Evolutionary conservation across 163 green algal genomes (phyloP).

Genomic region (Coccomyxa subellipsoidea): DNA sequence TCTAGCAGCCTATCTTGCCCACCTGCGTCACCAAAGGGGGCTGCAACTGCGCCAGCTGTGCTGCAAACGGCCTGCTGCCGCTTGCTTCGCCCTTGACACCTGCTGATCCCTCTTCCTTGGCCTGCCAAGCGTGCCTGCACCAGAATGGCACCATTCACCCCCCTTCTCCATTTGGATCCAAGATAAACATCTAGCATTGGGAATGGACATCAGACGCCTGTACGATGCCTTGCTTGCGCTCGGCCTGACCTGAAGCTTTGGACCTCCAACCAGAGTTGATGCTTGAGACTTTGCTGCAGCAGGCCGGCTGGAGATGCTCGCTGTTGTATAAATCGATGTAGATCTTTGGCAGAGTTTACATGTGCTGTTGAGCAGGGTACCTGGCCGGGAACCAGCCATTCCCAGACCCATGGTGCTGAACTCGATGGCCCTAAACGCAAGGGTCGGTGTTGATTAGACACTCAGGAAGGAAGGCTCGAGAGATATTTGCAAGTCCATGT

Average conservation of each 20-base stretch:
- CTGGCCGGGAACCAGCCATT: background rate
- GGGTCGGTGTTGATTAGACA: too few relatives aligned
- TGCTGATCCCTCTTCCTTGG: background rate
- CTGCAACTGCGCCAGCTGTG: background rate
- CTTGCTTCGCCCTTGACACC: background rate
- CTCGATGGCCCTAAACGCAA: too few relatives aligned
- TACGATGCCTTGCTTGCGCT: too few relatives aligned
- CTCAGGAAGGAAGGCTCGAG: too few relatives aligned
- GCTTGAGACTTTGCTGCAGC: background rate
- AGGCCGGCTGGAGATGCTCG: background rate
- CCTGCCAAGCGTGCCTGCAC: background rate
- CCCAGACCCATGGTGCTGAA: background rate
- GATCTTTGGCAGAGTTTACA: background rate
- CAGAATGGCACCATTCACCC: background rate
- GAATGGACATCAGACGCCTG: too few relatives aligned
- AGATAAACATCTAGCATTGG: too few relatives aligned
- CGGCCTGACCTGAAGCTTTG: background rate
- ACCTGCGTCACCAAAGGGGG: slow-evolving; percentile 1
- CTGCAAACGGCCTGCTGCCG: background rate
- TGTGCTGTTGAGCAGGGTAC: background rate
- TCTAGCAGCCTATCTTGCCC: too few relatives aligned
- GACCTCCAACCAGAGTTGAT: background rate
- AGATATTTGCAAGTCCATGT: too few relatives aligned
- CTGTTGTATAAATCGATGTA: background rate
- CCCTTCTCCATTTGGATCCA: background rate